Base-by-base conservation (phyloP, 495 filamentous ascomycete genomes). In the Bathelium albidoporum region DNA sequence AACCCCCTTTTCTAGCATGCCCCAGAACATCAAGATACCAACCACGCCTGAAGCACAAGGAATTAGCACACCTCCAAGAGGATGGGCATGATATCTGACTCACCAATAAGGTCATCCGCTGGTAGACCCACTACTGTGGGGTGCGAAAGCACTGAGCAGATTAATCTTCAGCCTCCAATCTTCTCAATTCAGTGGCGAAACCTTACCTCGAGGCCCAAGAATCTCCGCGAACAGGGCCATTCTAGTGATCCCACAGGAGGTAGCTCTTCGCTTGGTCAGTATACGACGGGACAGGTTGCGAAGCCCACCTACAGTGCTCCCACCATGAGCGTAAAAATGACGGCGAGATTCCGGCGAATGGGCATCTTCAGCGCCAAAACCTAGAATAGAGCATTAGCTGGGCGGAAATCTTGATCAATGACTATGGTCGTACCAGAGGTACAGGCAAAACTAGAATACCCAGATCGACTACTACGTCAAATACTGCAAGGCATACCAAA, bases 391-490 rank as follows among this genome's bases (percentile, higher is more conserved):
- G 20, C 14, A 3, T 49, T 22, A 49, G 44, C 20, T 10, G 9
- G 4, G 44, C 44, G 9, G 18, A 20, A 18, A 49, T 41, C 20
- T 49, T 7, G 4, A 7, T 3, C 20, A 49, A 49, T 7, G 9
- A 3, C 20, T 18, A 22, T 49, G 9, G 44, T 14, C 44, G 20
- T 45, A 66, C 64, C 16, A 66, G 31, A 1, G 64, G 64, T n/a
- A 66, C 59, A 7, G 64, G 64, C 49, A 66, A 58, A 5, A 62
- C 32, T 1, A 66, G n/a, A 43, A 66, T 58, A 16, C 31, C 49
- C 18, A 66, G 39, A 62, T 66, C 64, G 22, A 66, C 64, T 12
- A 41, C 44, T 28, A 66, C 64, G 34, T 66, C 64, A 16, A 32
- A 41, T 12, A 59, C 60, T n/a, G 64, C 52, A 2, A 64, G 53